phyloP scores from a whole-genome alignment of 352 stramenopile genomes.

The Phytophthora brassicae region DNA sequence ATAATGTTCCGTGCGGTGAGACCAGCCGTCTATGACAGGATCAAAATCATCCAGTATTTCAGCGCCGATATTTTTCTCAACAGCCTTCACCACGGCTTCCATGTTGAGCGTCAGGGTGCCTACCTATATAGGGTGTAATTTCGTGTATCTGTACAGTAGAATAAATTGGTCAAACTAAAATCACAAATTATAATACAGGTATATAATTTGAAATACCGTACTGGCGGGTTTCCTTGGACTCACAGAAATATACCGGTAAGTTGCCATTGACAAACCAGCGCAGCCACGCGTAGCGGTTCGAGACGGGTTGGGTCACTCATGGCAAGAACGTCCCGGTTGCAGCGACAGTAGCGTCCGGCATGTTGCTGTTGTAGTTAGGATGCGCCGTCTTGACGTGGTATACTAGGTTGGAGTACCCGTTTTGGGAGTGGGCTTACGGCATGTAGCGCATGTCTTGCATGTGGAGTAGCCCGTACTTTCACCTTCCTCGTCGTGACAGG shows the following conservation, averaged over 20 bases:
- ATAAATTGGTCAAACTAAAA: neutral
- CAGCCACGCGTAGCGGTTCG: conserved; percentile 10
- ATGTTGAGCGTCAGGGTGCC: neutral
- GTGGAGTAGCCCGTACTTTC: too few relatives aligned
- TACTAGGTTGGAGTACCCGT: too few relatives aligned
- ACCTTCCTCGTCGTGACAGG: too few relatives aligned
- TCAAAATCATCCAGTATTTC: neutral
- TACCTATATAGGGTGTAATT: neutral
- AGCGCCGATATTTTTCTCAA: neutral
- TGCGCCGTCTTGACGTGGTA: neutral
- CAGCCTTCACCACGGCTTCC: neutral
- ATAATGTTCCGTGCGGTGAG: conserved; percentile 6
- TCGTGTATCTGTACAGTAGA: conserved; percentile 11
- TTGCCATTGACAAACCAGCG: conserved; percentile 9
- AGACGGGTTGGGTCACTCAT: conserved; percentile 7
- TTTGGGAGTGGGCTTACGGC: too few relatives aligned
- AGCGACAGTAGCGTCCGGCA: neutral
- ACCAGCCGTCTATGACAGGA: neutral
- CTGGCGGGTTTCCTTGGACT: conserved; percentile 9
- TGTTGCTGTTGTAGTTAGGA: neutral
- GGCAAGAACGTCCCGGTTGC: neutral
- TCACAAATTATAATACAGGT: neutral
- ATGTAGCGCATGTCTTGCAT: too few relatives aligned
- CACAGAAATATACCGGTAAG: conserved; percentile 4
- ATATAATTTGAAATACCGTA: neutral